These are phyloP conservation scores for Pythium coloratum DNA, from an alignment of 352 stramenopile genomes.

Conservation along the genomic window DNA sequence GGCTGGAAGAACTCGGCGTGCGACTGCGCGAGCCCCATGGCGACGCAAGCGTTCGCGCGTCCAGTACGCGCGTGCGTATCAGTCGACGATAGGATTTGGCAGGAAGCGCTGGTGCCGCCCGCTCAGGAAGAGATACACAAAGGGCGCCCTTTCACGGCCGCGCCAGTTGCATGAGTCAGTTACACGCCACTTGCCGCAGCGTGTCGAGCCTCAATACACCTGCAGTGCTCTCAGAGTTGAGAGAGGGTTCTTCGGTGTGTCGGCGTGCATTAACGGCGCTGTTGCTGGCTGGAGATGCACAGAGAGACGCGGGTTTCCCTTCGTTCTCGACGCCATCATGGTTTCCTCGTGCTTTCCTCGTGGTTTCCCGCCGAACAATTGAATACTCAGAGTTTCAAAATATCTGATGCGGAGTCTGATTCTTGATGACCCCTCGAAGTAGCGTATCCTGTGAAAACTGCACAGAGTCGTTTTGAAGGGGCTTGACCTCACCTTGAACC, in stretches of 20 bases:
- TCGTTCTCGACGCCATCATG: no score
- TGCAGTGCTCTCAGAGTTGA: no score
- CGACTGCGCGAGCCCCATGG: slow-evolving; percentile 53
- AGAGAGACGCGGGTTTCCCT: background rate
- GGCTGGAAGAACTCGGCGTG: slow-evolving; percentile 49
- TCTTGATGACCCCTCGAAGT: background rate
- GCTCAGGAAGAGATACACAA: background rate
- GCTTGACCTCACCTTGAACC: no score
- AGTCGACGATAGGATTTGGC: background rate
- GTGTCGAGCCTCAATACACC: background rate
- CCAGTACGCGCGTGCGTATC: background rate
- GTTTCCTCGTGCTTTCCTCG: no score
- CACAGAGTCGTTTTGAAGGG: no score
- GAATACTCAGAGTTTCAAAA: background rate
- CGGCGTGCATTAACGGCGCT: background rate
- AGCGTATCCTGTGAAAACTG: no score
- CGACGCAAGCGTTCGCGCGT: background rate
- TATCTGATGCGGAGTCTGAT: background rate
- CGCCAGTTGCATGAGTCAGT: slow-evolving; percentile 3
- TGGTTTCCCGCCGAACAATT: background rate
- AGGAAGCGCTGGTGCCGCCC: background rate
- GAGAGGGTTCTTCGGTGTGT: background rate
- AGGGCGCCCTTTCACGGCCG: slow-evolving; percentile 3
- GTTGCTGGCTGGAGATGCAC: background rate
- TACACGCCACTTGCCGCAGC: background rate